A percentile compares a stretch with the other conserved stretches of the same genome.
Conservation (phyloP, 2,329 filamentous ascomycete species). For the Cladosporium sp. region DNA sequence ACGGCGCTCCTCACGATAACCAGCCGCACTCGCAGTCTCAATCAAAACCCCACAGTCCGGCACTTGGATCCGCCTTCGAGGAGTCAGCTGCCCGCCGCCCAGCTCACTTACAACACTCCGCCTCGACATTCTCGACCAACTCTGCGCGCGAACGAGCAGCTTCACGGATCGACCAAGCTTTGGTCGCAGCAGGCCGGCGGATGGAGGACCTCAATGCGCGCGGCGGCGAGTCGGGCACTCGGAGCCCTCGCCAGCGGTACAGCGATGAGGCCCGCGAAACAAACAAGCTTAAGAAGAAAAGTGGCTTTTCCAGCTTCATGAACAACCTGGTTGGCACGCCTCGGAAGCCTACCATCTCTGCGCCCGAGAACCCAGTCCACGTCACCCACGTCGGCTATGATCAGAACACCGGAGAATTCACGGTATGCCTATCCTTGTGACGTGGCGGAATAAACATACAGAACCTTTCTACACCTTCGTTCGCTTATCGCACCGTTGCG, state of each 20-base stretch:
- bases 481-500: neutral
- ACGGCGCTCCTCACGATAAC: constrained; percentile 18
- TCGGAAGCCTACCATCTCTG: constrained; percentile 91
- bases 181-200: constrained; percentile 39
- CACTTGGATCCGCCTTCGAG: constrained; percentile 8
- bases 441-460: neutral
- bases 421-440: constrained; percentile 54
- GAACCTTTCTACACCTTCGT: neutral
- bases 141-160: constrained; percentile 13
- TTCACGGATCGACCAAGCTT: constrained; percentile 36
- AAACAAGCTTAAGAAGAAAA: constrained; percentile 72
- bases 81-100: constrained; percentile 11
- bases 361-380: constrained; percentile 94
- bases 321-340: constrained; percentile 79
- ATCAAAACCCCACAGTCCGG: constrained; percentile 11
- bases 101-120: constrained; percentile 12
- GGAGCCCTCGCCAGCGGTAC: constrained; percentile 62
- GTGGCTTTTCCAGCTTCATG: constrained; percentile 82
- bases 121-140: constrained; percentile 11
- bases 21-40: constrained; percentile 11
- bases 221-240: constrained; percentile 44
- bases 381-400: constrained; percentile 98
- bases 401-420: constrained; percentile 93
- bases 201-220: constrained; percentile 48
- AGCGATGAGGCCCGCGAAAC: constrained; percentile 71